Evolutionary conservation across 495 filamentous ascomycete genomes (phyloP), one percentile per base, ranked within the genome.

Genomic region (Penicillium steckii): DNA sequence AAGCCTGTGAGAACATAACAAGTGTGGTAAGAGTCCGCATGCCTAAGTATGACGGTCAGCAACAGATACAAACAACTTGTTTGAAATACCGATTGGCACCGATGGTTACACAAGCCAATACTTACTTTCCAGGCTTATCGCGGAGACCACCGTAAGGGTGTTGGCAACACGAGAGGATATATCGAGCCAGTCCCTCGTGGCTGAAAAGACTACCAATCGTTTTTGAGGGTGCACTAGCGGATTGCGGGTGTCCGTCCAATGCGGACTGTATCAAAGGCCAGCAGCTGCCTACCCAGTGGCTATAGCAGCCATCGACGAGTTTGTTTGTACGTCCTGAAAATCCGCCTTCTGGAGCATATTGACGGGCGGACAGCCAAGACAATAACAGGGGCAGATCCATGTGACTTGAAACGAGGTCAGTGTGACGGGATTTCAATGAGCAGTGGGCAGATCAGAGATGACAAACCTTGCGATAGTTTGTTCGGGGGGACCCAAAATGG

Each of bases 261-360:
- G 84, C 85, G n/a, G 89, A 91, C 65, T 96, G 87, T 50, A 97
- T 70, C 52, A 98, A 68, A 30, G 93, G 85, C 86, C 91, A 98
- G 68, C 92, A 97, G 24, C 86, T 88, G 5, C 95, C 94, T 8
- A 96, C 88, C 94, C 94, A 98, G 61, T 95, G 91, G 68, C 88
- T 93, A 71, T 98, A 97, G 67, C 94, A 98, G 43, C 93, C 94
- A 69, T 98, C 94, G 19, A 97, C 92, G 7, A 98, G 78, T 70
- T 98, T 98, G 72, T 97, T 97, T n/a, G 94, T 96, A 56, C 94
- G 83, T 51, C 94, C 94, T 13, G 88, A 82, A 59, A 93, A 88
- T 10, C 94, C 94, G 33, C 91, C 95, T 69, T 97, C 94, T 3
- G 94, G 95, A 8, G 82, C 84, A 72, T 93, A 88, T 65, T 98